These are phyloP conservation scores for Puccinia coronata DNA, from an alignment of 1,284 basidiomycete species.

Conservation along the genomic window DNA sequence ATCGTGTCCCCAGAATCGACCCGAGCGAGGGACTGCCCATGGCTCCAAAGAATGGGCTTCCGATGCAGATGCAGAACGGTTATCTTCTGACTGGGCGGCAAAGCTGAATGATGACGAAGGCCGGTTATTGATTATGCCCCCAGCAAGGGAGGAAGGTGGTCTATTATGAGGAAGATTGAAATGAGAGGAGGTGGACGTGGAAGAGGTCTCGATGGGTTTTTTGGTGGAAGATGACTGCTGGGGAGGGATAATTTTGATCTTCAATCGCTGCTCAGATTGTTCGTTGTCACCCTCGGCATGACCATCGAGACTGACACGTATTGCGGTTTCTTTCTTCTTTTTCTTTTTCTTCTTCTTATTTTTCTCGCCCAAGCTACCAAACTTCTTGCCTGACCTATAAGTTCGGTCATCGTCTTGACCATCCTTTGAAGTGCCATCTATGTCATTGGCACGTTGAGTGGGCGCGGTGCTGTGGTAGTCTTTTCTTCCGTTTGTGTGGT, in stretches of 20 bases:
- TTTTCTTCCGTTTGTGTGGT: not conserved
- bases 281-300: not conserved
- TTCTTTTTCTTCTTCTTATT: slow-evolving; percentile 34
- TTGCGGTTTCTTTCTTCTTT: slow-evolving; percentile 12
- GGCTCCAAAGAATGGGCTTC: slow-evolving; percentile 27
- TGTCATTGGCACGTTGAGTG: not conserved
- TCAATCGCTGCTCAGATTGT: slow-evolving; percentile 4
- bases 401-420: not conserved
- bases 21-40: slow-evolving; percentile 36
- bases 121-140: not conserved
- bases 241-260: slow-evolving; percentile 42
- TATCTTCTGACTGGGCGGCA: slow-evolving; percentile 20
- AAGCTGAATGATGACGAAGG: slow-evolving; percentile 13
- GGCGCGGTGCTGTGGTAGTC: not conserved
- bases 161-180: not conserved
- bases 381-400: slow-evolving; percentile 7
- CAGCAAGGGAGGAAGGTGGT: slow-evolving; percentile 23
- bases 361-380: slow-evolving; percentile 11
- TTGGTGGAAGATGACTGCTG: not conserved
- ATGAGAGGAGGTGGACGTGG: slow-evolving; percentile 5
- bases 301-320: not conserved
- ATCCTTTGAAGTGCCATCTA: not conserved
- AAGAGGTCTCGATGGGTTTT: slow-evolving; percentile 2
- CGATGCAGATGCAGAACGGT: slow-evolving; percentile 2
- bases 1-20: slow-evolving; percentile 45